These are phyloP conservation scores for Westerdykella aurantiaca DNA, from an alignment of 2,329 filamentous ascomycete species.

Conservation along the genomic window DNA sequence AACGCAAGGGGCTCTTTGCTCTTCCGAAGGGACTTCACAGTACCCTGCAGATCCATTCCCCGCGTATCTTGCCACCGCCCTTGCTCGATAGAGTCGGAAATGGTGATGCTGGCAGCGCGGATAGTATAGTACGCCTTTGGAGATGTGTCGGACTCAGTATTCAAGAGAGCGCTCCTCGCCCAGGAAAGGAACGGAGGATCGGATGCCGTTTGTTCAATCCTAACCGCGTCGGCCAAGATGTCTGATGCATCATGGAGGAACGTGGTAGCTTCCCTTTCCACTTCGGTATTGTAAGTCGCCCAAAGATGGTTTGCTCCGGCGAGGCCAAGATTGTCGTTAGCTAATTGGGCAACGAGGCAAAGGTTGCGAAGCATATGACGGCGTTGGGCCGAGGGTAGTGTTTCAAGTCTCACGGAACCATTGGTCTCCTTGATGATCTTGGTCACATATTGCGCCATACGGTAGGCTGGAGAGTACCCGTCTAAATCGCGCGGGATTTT, in stretches of 20 bases:
- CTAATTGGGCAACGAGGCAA: constrained; percentile 50
- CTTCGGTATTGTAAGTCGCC: constrained; percentile 42
- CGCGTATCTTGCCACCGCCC: constrained; percentile 37
- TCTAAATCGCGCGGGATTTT: constrained; percentile 55
- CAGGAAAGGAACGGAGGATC: constrained; percentile 21
- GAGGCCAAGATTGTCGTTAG: constrained; percentile 56
- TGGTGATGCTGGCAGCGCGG: constrained; percentile 35
- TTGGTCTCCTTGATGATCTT: constrained; percentile 49
- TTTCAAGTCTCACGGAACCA: constrained; percentile 13
- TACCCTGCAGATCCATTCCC: constrained; percentile 32
- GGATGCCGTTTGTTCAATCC: constrained; percentile 10
- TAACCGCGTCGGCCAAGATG: constrained; percentile 35
- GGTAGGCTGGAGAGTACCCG: constrained; percentile 65
- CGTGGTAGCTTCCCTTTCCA: constrained; percentile 49
- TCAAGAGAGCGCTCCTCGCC: constrained; percentile 19
- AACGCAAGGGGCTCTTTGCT: constrained; percentile 38
- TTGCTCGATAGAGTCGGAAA: constrained; percentile 38
- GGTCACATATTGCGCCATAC: constrained; percentile 67
- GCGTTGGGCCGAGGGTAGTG: constrained; percentile 17
- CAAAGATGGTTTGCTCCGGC: constrained; percentile 51
- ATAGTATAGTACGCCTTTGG: constrained; percentile 39
- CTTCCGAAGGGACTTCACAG: constrained; percentile 26
- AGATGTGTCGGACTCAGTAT: constrained; percentile 17
- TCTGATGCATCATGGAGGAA: constrained; percentile 48
- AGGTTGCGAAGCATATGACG: constrained; percentile 44